Percentiles rank a stretch among this genome's conserved stretches.
Conservation (phyloP, 179 eudicot species). For the Vitellaria paradoxa region DNA sequence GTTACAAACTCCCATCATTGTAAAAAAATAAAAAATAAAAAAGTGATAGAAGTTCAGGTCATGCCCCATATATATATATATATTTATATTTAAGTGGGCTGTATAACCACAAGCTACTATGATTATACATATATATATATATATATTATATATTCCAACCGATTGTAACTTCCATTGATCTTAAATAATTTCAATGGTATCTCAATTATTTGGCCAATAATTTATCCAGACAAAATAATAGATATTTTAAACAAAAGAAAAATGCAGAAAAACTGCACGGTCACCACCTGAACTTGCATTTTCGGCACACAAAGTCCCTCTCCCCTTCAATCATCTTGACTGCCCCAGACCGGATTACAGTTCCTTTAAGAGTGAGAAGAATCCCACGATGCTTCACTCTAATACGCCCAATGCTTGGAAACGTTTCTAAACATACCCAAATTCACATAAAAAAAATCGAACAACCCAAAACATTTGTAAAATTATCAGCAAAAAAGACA, state of each 20-base stretch:
- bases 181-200: background rate
- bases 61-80: too few relatives aligned
- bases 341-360: slow-evolving; percentile 82
- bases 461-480: slow-evolving; percentile 4
- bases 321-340: slow-evolving; percentile 95
- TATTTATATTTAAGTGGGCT: too few relatives aligned
- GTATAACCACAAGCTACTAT: background rate
- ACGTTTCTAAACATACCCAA: slow-evolving; percentile 54
- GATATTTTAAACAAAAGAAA: background rate
- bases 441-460: slow-evolving; percentile 10
- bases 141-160: background rate
- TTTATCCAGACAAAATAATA: background rate
- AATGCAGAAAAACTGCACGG: slow-evolving; percentile 9
- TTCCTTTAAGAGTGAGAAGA: slow-evolving; percentile 88
- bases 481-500: background rate
- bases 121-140: too few relatives aligned
- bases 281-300: slow-evolving; percentile 59
- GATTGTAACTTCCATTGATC: background rate
- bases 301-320: slow-evolving; percentile 62
- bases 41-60: background rate
- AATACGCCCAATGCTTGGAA: slow-evolving; percentile 86
- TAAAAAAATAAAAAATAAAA: too few relatives aligned
- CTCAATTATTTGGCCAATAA: background rate
- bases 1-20: too few relatives aligned
- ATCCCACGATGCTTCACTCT: slow-evolving; percentile 85